Evolutionary conservation across 1,284 basidiomycete genomes (phyloP), one percentile per base, ranked within the genome.

Genomic region (Rhodotorula sp.): DNA sequence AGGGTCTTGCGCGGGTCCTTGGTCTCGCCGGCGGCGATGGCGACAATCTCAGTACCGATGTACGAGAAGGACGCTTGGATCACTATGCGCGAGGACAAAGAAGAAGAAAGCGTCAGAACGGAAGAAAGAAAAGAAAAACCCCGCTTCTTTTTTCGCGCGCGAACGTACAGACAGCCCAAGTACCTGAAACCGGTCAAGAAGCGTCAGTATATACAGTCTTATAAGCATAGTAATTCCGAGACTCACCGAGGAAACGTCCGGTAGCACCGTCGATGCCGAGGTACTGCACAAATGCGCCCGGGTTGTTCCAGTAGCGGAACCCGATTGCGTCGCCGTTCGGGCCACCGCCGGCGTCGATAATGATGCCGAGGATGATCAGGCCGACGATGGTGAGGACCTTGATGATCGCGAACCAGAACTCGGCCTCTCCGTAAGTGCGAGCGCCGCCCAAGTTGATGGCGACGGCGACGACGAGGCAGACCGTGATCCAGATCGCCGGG

Each of bases 31-130:
- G 91, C 91, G 67, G 92, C 85, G 81, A 93, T 88, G 50, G 91
- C 92, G 56, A 94, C 90, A 73, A 94, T 90, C 80, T 95, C 93
- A 15, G 91, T 92, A 62, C 87, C 81, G 47, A 73, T 87, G 83
- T 89, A 93, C 21, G 89, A 90, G 84, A 94, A 94, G 2, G 90
- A 90, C 15, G 91, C 91, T 60, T 77, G 71, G 19, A 68, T 72
- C 31, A 77, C 49, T 50, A n/a, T n/a, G 49, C 49, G 67, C 38
- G 76, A 76, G 19, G 66, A 3, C 7, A 7, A 18, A 23, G 5
- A 47, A 23, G 5, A 47, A 31, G 26, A 18, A 45, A n/a, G 23
- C 34, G 34, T 57, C 34, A 38, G 10, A 12, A 43, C 38, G 38
- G 38, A 43, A 43, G 38, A 12, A 43, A 43, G 38, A 43, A 43